Base-by-base conservation (phyloP, 768 basidiomycete genomes). In the Omphalotus guepiniiformis region DNA sequence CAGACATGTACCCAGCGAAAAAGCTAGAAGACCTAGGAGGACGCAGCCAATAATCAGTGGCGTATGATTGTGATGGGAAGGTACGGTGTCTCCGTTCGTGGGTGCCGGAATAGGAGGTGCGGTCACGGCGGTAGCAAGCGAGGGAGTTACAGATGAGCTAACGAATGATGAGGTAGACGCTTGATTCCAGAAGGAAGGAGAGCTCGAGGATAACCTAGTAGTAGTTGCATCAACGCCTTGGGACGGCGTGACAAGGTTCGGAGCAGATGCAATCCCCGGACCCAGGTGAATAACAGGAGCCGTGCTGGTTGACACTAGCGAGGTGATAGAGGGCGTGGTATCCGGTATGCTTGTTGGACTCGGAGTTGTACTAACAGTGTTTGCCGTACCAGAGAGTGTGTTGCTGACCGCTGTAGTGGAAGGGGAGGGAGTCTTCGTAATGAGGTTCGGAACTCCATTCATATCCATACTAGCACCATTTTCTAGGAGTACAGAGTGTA, bases 1-100 rank as follows among this genome's bases (percentile, higher is more conserved):
- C 16, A 36, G 11, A 23, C 44, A 46, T 16, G 44, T 46, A 16
- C 35, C 21, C 35, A 46, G 3, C n/a, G 44, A 46, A 12, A 46
- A 46, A 32, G 35, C 44, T 0, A 46, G 7, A 4, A 46, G n/a
- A 36, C 44, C 35, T 3, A 35, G 27, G 4, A 46, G 12, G 11
- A 46, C 44, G 23, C 44, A 13, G 13, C 44, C 44, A 23, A 46
- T 23, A 13, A 46, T 23, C 6, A 46, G n/a, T 6, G 44, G 12
- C 23, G 44, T n/a, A 27, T 35, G 44, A 27, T 21, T 36, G 16
- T 23, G 6, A 3, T 36, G 34, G 3, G 34, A 15, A 21, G 22
- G n/a, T 11, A 16, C 25, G 16, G 11, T 23, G 13, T 15, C 27
- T 3, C 30, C 11, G 28, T 26, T 35, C n/a, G 21, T 46, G 25